A percentile compares a stretch with the other conserved stretches of the same genome.
Conservation (phyloP, 352 stramenopile species). For the Globisporangium irregulare region DNA sequence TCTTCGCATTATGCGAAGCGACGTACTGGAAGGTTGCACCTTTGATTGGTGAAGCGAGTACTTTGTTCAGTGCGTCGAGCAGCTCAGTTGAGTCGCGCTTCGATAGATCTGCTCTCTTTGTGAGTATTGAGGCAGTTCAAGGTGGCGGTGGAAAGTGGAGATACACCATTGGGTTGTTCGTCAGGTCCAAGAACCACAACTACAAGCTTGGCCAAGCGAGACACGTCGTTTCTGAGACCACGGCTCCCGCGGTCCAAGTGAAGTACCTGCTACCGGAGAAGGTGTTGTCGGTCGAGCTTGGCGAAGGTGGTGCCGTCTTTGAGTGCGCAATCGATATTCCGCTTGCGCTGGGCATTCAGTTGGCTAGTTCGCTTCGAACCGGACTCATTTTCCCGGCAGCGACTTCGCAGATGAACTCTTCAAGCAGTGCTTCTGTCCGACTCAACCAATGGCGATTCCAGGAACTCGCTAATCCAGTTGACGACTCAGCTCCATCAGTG, state of each 20-base stretch:
- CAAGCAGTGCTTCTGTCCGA: slow-evolving; percentile 1
- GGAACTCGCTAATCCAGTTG: slow-evolving; percentile 7
- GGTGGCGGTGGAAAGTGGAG: slow-evolving; percentile 7
- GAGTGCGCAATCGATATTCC: slow-evolving; percentile 56
- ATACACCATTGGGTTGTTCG: slow-evolving; percentile 42
- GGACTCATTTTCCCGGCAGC: slow-evolving; percentile 47
- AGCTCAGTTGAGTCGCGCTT: slow-evolving; percentile 14
- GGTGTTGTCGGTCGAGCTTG: slow-evolving; percentile 41
- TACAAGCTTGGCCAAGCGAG: slow-evolving; percentile 36
- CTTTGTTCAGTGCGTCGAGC: slow-evolving; percentile 13
- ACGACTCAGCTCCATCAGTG: slow-evolving; percentile 20
- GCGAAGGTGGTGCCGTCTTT: slow-evolving; percentile 36
- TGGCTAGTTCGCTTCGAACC: slow-evolving; percentile 28
- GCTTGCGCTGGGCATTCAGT: slow-evolving; percentile 38
- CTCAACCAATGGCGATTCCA: slow-evolving; percentile 38
- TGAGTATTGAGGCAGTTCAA: slow-evolving; percentile 21
- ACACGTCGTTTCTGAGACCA: slow-evolving; percentile 24
- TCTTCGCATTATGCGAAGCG: slow-evolving; percentile 64
- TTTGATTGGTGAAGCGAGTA: slow-evolving; percentile 35
- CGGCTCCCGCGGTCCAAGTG: slow-evolving; percentile 27
- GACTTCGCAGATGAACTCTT: background rate
- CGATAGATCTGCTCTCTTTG: slow-evolving; percentile 35
- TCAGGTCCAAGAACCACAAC: slow-evolving; percentile 36
- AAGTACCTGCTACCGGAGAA: slow-evolving; percentile 42
- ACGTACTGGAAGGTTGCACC: slow-evolving; percentile 71